These are phyloP conservation scores for Paecilomyces niveus DNA, from an alignment of 2,329 filamentous ascomycete species.

Conservation along the genomic window DNA sequence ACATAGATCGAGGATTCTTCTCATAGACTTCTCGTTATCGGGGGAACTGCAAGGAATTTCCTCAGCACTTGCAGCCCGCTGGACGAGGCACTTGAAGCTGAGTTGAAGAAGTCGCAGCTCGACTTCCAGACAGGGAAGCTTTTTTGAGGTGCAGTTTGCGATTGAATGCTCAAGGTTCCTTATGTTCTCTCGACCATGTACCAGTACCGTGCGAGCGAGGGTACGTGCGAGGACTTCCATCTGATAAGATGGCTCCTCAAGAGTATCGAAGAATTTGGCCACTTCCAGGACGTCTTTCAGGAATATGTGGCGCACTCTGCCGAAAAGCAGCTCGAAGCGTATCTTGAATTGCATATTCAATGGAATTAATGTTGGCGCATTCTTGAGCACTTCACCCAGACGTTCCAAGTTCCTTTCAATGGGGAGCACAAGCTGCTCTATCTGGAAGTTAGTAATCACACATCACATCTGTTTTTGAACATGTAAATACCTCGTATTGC, in stretches of 20 bases:
- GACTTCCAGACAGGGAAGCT: slow-evolving; percentile 13
- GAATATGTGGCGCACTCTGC: slow-evolving; percentile 10
- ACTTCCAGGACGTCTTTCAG: slow-evolving; percentile 14
- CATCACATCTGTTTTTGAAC: background rate
- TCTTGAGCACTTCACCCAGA: slow-evolving; percentile 6
- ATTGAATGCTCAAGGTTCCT: slow-evolving; percentile 8
- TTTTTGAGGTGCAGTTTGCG: slow-evolving; percentile 1
- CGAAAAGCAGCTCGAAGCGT: slow-evolving; percentile 15
- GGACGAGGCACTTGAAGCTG: slow-evolving; percentile 9
- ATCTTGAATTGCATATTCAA: slow-evolving; percentile 15
- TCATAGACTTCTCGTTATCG: slow-evolving; percentile 1
- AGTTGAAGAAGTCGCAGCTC: slow-evolving; percentile 17
- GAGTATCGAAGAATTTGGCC: slow-evolving; percentile 6
- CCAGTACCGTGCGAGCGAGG: slow-evolving; percentile 7
- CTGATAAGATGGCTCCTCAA: slow-evolving; percentile 14
- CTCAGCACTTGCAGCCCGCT: background rate
- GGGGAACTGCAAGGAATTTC: background rate
- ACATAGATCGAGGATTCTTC: background rate
- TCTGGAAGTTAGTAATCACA: background rate
- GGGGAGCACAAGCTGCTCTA: slow-evolving; percentile 9
- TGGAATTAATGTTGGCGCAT: slow-evolving; percentile 16
- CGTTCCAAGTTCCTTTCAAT: slow-evolving; percentile 9
- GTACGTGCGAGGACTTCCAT: slow-evolving; percentile 11
- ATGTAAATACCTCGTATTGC: slow-evolving; percentile 7
- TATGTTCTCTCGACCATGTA: slow-evolving; percentile 9